phyloP scores from a whole-genome alignment of 192 early-diverging fungal genomes.

The Entomortierella beljakovae region DNA sequence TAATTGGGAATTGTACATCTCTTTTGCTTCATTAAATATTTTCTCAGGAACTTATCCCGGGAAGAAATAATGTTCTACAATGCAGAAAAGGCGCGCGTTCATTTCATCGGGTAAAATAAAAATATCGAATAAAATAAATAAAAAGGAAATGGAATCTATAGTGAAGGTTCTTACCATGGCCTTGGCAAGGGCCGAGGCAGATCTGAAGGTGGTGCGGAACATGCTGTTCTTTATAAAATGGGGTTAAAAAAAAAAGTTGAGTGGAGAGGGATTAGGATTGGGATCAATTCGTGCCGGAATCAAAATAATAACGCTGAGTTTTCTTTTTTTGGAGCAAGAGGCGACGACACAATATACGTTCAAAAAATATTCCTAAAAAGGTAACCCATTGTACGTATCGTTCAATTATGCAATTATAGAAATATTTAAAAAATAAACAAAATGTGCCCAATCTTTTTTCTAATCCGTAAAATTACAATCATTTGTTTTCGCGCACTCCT shows the following conservation, averaged over 20 bases:
- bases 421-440: constrained; percentile 10
- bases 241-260: constrained; percentile 4
- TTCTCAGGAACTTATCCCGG: neutral
- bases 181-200: constrained; percentile 51
- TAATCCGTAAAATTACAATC: neutral
- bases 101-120: neutral
- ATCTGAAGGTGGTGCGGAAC: constrained; percentile 47
- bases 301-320: constrained; percentile 4
- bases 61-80: neutral
- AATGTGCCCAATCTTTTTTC: neutral
- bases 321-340: too few relatives aligned
- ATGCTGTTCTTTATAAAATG: constrained; percentile 18
- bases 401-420: neutral
- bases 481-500: neutral
- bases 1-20: too few relatives aligned
- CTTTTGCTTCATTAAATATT: too few relatives aligned
- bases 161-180: constrained; percentile 41
- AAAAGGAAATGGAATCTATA: neutral
- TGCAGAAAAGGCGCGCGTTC: neutral
- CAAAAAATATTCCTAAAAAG: neutral
- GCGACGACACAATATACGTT: neutral
- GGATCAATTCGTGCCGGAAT: neutral
- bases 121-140: neutral
- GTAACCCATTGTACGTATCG: neutral
- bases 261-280: neutral